A percentile compares a stretch with the other conserved stretches of the same genome.
phyloP scores from a whole-genome alignment of 1,284 basidiomycete genomes.

The Ganoderma resinaceum region DNA sequence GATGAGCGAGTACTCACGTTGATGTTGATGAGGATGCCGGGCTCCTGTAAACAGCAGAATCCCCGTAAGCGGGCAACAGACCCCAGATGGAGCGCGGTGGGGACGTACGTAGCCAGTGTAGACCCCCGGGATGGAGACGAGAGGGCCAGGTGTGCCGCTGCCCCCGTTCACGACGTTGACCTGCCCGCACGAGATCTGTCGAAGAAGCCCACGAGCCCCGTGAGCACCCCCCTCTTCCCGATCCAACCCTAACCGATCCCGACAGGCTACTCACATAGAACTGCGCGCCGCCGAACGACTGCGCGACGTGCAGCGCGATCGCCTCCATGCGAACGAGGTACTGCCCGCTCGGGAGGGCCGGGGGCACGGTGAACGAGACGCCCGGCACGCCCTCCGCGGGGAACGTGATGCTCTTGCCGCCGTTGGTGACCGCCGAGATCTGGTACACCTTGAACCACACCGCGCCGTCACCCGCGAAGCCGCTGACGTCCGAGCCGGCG shows the following conservation, averaged over 20 bases:
- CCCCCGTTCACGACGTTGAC: conserved; percentile 46
- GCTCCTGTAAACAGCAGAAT: conserved; percentile 25
- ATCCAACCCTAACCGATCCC: neutral
- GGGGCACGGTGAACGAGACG: conserved; percentile 50
- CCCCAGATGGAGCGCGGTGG: neutral
- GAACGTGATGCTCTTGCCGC: conserved; percentile 36
- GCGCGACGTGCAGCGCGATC: conserved; percentile 36
- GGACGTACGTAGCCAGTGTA: conserved; percentile 41
- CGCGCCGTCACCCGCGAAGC: conserved; percentile 45
- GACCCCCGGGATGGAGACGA: conserved; percentile 46
- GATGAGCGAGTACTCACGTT: conserved; percentile 26
- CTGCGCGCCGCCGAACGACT: conserved; percentile 37
- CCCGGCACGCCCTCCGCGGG: conserved; percentile 32
- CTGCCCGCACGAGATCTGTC: conserved; percentile 36
- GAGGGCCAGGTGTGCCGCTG: conserved; percentile 43
- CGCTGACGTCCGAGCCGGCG: conserved; percentile 49
- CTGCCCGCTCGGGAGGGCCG: conserved; percentile 51
- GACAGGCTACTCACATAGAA: conserved; percentile 34
- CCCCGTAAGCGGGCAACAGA: neutral
- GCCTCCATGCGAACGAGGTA: conserved; percentile 57
- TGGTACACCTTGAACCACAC: conserved; percentile 55
- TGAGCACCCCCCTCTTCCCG: neutral
- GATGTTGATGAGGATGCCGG: conserved; percentile 42
- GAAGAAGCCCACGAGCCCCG: neutral
- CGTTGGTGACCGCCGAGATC: conserved; percentile 30